Evolutionary conservation across 176 grass and related monocot genomes (phyloP).

Genomic region (Guadua angustifolia): DNA sequence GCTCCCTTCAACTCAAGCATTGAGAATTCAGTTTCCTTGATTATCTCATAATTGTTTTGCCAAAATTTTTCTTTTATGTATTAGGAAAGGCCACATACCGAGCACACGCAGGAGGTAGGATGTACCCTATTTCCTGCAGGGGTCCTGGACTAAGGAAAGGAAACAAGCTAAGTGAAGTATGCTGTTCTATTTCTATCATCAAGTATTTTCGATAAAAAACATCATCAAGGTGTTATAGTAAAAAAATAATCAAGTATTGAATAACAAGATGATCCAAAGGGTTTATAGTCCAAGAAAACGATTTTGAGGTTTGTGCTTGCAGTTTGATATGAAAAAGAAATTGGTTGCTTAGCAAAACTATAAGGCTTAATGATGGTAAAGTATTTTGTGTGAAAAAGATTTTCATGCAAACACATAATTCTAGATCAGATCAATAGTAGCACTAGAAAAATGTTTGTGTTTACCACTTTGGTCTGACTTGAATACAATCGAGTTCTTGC

Average conservation of each 20-base stretch:
- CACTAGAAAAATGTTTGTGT: neutral
- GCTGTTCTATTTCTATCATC: no score
- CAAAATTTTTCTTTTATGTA: neutral
- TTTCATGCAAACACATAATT: neutral
- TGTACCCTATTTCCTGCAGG: constrained; percentile 24
- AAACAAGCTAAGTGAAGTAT: constrained; percentile 44
- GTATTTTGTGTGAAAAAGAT: neutral
- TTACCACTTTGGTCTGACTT: constrained; percentile 9
- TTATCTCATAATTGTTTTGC: neutral
- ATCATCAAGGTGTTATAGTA: no score
- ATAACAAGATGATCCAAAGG: no score
- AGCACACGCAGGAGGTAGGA: constrained; percentile 5
- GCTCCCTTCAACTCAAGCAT: constrained; percentile 22
- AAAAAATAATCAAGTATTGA: neutral
- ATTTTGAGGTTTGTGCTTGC: neutral
- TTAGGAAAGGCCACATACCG: constrained; percentile 41
- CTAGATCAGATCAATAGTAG: neutral
- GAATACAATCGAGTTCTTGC: neutral
- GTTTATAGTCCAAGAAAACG: no score
- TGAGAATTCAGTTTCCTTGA: constrained; percentile 9
- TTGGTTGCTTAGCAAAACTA: neutral
- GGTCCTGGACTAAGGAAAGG: constrained; percentile 50
- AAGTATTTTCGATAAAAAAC: no score
- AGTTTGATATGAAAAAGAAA: neutral
- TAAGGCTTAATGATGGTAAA: neutral